Base-by-base conservation (phyloP, 2,329 filamentous ascomycete species). In the Verticillium alfalfae region DNA sequence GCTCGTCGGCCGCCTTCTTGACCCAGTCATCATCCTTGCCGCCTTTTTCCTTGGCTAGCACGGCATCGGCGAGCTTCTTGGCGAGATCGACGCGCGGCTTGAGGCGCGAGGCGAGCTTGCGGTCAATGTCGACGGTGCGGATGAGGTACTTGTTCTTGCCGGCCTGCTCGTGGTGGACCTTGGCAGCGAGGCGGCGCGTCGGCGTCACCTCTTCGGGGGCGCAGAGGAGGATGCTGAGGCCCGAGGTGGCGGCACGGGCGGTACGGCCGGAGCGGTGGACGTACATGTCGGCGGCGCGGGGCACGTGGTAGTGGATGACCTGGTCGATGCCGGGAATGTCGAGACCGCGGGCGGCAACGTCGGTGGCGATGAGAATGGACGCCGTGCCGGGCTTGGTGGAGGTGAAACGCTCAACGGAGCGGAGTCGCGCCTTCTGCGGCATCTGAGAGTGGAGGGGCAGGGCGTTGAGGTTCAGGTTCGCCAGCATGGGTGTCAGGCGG, bases 201-300 rank as follows among this genome's bases (percentile, higher is more conserved):
- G 92, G 91, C 2, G 88, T 84, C 1, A 96, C 92, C 78, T 99
- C 95, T 63, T 98, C 94, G 0, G 95, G 94, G 0, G 89, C 88
- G 71, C 95, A 98, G 59, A 99, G 87, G 5, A 99, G 80, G 62
- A 99, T 88, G 69, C 92, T 96, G 39, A 91, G 85, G 41, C 95
- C 95, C 0, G 84, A 85, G 13, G 85, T 85, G 22, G 88, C 85
- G 3, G 91, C 94, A 70, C 95, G 91, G 2, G 95, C 95, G 1
- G 95, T 98, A 66, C 95, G 91, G 13, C 95, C 95, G 1, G 95
- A 97, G 31, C 95, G 88, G 72, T 99, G 95, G 15, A 99, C 93
- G 71, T 99, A 99, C 57, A 90, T 90, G 73, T 98, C 94, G 38
- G 95, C 95, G 1, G 92, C 83, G 62, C 93, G 90, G 1, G 95